phyloP scores from a whole-genome alignment of 495 filamentous ascomycete species.

The Aspergillus indologenus region DNA sequence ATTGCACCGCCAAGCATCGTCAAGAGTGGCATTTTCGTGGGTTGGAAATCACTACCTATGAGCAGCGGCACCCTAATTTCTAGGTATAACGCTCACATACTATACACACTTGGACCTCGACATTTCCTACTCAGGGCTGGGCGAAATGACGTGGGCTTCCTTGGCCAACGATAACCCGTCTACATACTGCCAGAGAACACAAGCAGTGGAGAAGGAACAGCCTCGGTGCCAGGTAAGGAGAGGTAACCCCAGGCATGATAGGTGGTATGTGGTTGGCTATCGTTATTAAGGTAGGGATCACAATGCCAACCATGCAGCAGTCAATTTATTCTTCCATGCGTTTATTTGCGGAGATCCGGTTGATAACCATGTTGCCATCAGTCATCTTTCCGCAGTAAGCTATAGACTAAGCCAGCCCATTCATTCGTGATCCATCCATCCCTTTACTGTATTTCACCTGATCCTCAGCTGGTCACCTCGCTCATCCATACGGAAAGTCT shows the following conservation, averaged over 20 bases:
- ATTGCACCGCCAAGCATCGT: constrained; percentile 2
- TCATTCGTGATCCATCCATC: no score
- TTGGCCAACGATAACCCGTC: neutral
- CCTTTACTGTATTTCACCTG: neutral
- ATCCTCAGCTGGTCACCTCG: neutral
- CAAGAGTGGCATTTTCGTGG: neutral
- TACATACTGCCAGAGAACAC: no score
- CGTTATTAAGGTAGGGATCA: constrained; percentile 1
- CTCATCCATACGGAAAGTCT: neutral
- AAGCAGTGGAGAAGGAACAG: neutral
- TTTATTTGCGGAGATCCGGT: constrained; percentile 13
- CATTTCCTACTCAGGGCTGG: neutral
- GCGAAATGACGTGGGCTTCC: neutral
- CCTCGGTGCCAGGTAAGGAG: neutral
- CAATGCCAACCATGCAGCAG: neutral
- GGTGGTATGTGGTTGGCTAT: neutral
- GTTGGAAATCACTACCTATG: neutral
- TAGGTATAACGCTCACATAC: neutral
- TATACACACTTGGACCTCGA: neutral
- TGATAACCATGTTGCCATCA: neutral
- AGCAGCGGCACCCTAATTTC: neutral
- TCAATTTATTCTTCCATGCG: neutral
- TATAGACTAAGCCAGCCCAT: neutral
- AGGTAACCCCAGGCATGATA: neutral
- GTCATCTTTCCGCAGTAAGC: neutral